Percentiles rank a stretch among this genome's conserved stretches.
These are phyloP conservation scores for Ceratocystis destructans DNA, from an alignment of 2,329 filamentous ascomycete species.

Conservation along the genomic window DNA sequence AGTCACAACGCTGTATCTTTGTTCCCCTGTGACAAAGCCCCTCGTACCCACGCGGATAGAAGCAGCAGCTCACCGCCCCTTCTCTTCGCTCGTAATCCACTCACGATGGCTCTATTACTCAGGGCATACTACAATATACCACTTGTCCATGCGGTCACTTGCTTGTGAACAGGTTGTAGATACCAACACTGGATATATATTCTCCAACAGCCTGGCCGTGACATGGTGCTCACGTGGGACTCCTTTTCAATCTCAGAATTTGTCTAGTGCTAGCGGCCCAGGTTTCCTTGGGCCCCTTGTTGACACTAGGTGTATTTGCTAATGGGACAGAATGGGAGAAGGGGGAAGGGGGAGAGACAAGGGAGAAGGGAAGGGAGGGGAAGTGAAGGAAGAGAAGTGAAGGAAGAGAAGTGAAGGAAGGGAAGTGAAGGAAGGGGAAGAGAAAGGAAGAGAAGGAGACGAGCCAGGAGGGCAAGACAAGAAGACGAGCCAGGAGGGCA, in stretches of 20 bases:
- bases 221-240: neutral
- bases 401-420: too few relatives aligned
- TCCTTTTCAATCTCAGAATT: neutral
- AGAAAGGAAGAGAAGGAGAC: too few relatives aligned
- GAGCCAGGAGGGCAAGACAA: too few relatives aligned
- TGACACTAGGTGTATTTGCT: neutral
- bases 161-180: neutral
- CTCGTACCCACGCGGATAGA: neutral
- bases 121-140: neutral
- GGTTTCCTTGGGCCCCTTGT: neutral
- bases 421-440: too few relatives aligned
- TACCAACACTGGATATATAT: neutral
- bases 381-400: too few relatives aligned
- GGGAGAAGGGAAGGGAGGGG: neutral
- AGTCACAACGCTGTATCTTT: neutral
- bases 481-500: neutral
- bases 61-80: neutral
- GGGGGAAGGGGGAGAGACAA: too few relatives aligned
- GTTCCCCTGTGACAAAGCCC: neutral
- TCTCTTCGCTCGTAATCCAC: neutral
- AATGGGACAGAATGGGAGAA: neutral
- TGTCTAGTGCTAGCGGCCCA: neutral
- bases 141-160: neutral
- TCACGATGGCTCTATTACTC: neutral
- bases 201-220: neutral